Evolutionary conservation across 768 basidiomycete species (phyloP), one percentile per base, ranked within the genome.

Genomic region (Suillus variegatus): DNA sequence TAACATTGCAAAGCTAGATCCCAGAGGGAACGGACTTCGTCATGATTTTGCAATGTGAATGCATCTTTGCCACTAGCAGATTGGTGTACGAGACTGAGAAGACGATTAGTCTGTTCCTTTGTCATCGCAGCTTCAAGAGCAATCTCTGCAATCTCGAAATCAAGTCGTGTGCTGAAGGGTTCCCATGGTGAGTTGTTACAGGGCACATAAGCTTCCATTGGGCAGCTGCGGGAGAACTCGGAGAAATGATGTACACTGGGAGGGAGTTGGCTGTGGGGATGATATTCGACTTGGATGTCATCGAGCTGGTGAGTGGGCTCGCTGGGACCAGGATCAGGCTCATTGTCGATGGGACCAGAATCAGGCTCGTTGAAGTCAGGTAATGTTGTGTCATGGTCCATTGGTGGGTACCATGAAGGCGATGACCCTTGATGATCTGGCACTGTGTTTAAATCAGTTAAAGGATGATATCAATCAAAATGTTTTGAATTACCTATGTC

Each of bases 201-300:
- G n/a, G 65, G 58, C 18, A 61, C 62, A n/a, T 35, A 54, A 18
- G n/a, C 25, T 25, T 44, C 57, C 12, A 25, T 38, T 14, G 12
- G 28, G 46, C 57, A 46, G 12, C 43, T 35, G 22, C 8, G 22
- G 16, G 35, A 12, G 51, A 71, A 74, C 5, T 74, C 66, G 6
- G 67, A 55, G 56, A 73, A 74, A n/a, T 43, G 61, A 8, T 67
- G 28, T 43, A 70, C 60, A 9, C 35, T 54, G n/a, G 67, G 25
- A 3, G 61, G 56, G 18, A 43, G 56, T 14, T 64, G 44, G 65
- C 67, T 67, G 47, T 63, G 56, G 8, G 69, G 73, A 60, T 77
- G 75, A 51, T 66, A 74, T 49, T 73, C 61, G 7, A 65, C 68
- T 54, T 64, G 65, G 57, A 76, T 71, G 64, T 76, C 69, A 36